Evolutionary conservation across 768 basidiomycete genomes (phyloP), one percentile per base, ranked within the genome.

Genomic region (Auriscalpium vulgare): DNA sequence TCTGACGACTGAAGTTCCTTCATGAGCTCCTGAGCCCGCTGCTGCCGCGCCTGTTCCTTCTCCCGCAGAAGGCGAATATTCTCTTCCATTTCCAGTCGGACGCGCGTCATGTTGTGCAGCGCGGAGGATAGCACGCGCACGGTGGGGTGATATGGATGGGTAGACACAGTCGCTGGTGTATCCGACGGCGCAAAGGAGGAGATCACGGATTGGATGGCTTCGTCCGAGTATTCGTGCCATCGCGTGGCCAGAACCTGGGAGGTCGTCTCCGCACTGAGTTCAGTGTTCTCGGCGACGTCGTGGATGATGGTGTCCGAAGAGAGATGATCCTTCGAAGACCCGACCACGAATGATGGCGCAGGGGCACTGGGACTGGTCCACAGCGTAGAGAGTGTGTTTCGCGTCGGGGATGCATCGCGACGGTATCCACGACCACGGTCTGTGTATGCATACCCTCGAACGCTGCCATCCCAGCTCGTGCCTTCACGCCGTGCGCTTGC

Each of bases 141-240:
- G 2, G 84, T 78, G 1, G 82, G 72, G 60, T 88, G 83, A 60
- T 87, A 88, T 1, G 87, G 83, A 62, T 83, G 78, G 29, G 60
- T 67, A 36, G 75, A 63, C 2, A 71, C 62, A 47, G 80, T 75
- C 7, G 77, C 75, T 1, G 78, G 77, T 0, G 80, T 76, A 37
- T 80, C 76, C 4, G 75, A 67, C 11, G 62, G 57, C 53, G 72
- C 65, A 13, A 87, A 68, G 17, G 70, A 71, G 0, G 86, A 78
- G 21, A 91, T 79, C 4, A 81, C 77, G 14, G 75, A 71, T 57
- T 85, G 82, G 45, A 92, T 85, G 2, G 78, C 84, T 50, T 87
- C 81, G 67, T 92, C 88, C 2, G 87, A 83, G 62, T 82, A 84
- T 21, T 82, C 79, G 64, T 92, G 89, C 88, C 90, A 93, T 65